Base-by-base conservation (phyloP, 2,329 filamentous ascomycete genomes). In the Rutstroemia sp. region DNA sequence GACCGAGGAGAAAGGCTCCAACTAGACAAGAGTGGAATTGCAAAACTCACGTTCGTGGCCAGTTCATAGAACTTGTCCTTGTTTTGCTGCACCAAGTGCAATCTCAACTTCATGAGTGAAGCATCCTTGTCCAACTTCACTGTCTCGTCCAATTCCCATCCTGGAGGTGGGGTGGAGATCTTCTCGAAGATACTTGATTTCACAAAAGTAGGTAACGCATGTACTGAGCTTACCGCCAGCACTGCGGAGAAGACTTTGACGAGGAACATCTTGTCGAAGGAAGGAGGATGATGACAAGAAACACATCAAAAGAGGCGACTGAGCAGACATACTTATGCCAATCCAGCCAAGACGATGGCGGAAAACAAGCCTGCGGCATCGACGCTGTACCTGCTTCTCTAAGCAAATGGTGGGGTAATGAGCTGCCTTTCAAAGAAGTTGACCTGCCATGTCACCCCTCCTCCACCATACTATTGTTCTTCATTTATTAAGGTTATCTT, bases 21-120 rank as follows among this genome's bases (percentile, higher is more conserved):
- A 12, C 30, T 3, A 12, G 2, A 34, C 9, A 34, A 2, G 4
- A 12, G 1, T 19, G 27, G 12, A 14, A 34, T 14, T n/a, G 23
- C 23, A 27, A 16, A 49, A 44, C 50, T 55, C 61, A 68, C 66
- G 16, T 66, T 64, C 60, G 64, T 63, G 12, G 64, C 65, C 56
- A 67, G 25, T 23, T 67, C 63, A 54, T 67, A 65, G 25, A 68
- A 67, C 8, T 67, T 63, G 30, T 59, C 56, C 65, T 65, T 68
- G 36, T 64, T 59, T 36, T 67, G 64, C n/a, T 64, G 60, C 3
- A 63, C 59, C 25, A 68, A 56, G 54, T 66, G 61, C 30, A 68
- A 65, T 40, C 64, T 63, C 25, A 68, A 46, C 55, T 63, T 64
- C 36, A 68, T 52, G 49, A 42, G 60, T 3, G 54, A 54, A 2